Conservation (phyloP, 192 early-diverging fungal species). For the Podila minutissima region DNA sequence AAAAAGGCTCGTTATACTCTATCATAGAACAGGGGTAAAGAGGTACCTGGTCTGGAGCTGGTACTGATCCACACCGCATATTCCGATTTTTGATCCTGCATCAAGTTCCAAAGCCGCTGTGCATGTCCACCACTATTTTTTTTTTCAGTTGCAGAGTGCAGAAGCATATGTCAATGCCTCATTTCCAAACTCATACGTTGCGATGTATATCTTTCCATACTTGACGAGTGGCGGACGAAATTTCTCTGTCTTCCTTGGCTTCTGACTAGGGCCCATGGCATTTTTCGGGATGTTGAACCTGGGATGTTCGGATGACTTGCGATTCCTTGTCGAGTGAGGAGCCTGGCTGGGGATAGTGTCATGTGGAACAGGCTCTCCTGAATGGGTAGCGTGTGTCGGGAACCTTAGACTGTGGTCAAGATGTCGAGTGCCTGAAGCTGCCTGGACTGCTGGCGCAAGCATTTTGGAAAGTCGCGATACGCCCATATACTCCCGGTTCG, state of each 20-base stretch:
- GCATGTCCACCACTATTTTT: constrained; percentile 38
- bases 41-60: constrained; percentile 17
- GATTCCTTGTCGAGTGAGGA: constrained; percentile 3
- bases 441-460: neutral
- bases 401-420: neutral
- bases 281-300: constrained; percentile 14
- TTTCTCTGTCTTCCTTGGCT: constrained; percentile 5
- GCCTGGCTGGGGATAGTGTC: neutral
- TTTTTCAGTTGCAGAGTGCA: neutral
- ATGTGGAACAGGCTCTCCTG: neutral
- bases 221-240: constrained; percentile 31
- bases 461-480: neutral
- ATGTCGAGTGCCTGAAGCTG: neutral
- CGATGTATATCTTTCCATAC: constrained; percentile 1
- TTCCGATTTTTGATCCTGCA: constrained; percentile 35
- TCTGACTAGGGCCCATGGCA: neutral
- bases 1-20: neutral
- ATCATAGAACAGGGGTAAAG: neutral
- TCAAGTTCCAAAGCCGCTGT: constrained; percentile 16
- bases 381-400: neutral
- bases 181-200: no score
- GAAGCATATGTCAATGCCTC: no score
- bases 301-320: constrained; percentile 14
- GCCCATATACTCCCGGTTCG: neutral
- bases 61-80: constrained; percentile 32